Percentiles rank a stretch among this genome's conserved stretches.
phyloP scores from a whole-genome alignment of 2,329 filamentous ascomycete genomes.

The Bipolaris gigantea region DNA sequence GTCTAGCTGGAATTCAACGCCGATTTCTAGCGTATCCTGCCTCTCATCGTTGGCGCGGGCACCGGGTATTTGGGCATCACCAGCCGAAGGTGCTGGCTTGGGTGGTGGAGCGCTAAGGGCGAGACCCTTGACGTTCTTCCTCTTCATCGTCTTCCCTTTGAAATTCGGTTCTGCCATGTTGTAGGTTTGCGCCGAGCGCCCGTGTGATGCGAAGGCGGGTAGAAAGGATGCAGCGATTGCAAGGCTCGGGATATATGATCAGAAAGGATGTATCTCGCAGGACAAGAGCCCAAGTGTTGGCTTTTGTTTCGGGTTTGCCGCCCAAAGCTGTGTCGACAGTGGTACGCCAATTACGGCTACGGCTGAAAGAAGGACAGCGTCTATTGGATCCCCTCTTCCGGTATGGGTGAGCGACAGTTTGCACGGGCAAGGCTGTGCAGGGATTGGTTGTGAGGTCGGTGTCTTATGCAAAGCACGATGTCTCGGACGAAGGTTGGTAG shows the following conservation, averaged over 20 bases:
- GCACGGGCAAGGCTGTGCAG: slow-evolving; percentile 17
- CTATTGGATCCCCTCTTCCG: slow-evolving; percentile 44
- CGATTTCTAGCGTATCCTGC: slow-evolving; percentile 83
- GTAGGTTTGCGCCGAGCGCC: slow-evolving; percentile 24
- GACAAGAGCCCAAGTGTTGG: slow-evolving; percentile 15
- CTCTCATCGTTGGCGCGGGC: slow-evolving; percentile 62
- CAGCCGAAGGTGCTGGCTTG: slow-evolving; percentile 71
- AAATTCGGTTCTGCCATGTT: slow-evolving; percentile 61
- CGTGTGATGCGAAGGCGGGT: slow-evolving; percentile 8
- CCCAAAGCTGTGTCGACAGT: slow-evolving; percentile 39
- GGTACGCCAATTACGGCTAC: slow-evolving; percentile 43
- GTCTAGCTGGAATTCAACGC: slow-evolving; percentile 94
- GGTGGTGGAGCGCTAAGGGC: slow-evolving; percentile 79
- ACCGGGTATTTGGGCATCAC: slow-evolving; percentile 65
- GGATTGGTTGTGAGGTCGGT: slow-evolving; percentile 26
- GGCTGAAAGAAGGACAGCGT: slow-evolving; percentile 42
- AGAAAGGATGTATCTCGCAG: slow-evolving; percentile 15
- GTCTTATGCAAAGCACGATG: slow-evolving; percentile 15
- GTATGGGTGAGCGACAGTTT: slow-evolving; percentile 22
- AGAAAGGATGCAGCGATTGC: slow-evolving; percentile 5
- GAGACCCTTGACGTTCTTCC: slow-evolving; percentile 97
- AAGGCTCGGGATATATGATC: slow-evolving; percentile 4
- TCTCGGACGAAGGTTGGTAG: slow-evolving; percentile 23
- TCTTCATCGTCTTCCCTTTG: slow-evolving; percentile 82
- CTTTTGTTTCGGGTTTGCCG: slow-evolving; percentile 41